Base-by-base conservation (phyloP, 2,329 filamentous ascomycete genomes). In the Fusarium secorum region DNA sequence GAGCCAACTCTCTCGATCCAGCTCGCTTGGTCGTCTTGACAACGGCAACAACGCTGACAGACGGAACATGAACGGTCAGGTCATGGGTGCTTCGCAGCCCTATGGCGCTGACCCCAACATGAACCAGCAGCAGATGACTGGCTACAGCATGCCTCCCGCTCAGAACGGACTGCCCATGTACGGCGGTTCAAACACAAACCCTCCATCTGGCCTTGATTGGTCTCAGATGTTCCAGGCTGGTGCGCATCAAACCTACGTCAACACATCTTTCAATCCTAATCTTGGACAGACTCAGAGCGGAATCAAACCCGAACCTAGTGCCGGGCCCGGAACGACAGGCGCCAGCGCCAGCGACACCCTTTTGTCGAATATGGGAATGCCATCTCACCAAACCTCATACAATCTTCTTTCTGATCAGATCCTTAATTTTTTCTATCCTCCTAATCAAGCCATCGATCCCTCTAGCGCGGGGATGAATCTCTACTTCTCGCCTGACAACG, bases 171-270 rank as follows among this genome's bases (percentile, higher is more conserved):
- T 90, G 85, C 86, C 86, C 69, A 89, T 89, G 84, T 89, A 89
- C 80, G 85, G 84, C 78, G 85, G 84, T 78, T 87, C 87, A 75
- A 87, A 86, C 82, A 83, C 86, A 81, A 86, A 86, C 81, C 88
- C 90, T 82, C 85, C 87, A 83, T 84, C 85, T 79, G 82, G 86
- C 84, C 84, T 91, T 84, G 91, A 93, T 83, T 94, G 91, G 91
- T 87, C 90, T 78, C 88, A 91, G 80, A 92, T 94, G 89, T 93
- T 93, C 85, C 91, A 90, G 84, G 82, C 90, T 84, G 90, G 89
- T 87, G 86, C 88, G 83, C 88, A 91, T 82, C 85, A 89, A 82
- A 84, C 86, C 81, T 90, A 88, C 82, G 87, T 88, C 84, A 87
- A 85, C 82, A 84, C 84, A 79, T 85, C 86, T 79, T 89, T 88